Evolutionary conservation across 2,329 filamentous ascomycete species (phyloP).

Genomic region (Cercospora zeae-maydis): DNA sequence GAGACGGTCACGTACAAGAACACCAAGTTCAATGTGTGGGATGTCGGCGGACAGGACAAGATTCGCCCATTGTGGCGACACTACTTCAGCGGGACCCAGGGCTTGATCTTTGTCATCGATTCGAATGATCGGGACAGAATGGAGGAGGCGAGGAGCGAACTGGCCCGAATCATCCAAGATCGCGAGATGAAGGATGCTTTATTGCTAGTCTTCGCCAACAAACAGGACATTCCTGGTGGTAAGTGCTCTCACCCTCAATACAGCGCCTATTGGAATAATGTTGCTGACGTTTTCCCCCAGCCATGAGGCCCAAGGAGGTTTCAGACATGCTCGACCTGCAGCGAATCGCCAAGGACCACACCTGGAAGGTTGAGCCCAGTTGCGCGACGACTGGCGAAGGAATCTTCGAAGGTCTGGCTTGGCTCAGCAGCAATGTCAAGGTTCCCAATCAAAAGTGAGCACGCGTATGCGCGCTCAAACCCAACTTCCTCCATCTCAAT

Average conservation of each 20-base stretch:
- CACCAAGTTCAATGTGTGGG: constrained; percentile 99
- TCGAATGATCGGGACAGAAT: constrained; percentile 98
- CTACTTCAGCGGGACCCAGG: constrained; percentile 97
- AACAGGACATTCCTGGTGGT: constrained; percentile 92
- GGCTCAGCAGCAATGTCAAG: constrained; percentile 52
- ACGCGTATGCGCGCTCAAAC: not conserved
- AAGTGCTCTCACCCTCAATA: constrained; percentile 44
- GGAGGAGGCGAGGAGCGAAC: constrained; percentile 91
- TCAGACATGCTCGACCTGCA: constrained; percentile 48
- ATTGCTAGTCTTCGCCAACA: constrained; percentile 97
- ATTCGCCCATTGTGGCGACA: constrained; percentile 99
- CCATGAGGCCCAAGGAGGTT: constrained; percentile 51
- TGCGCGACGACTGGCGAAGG: constrained; percentile 53
- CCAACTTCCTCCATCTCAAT: not conserved
- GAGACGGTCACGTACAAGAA: constrained; percentile 99
- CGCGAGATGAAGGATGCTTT: constrained; percentile 97
- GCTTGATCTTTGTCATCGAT: constrained; percentile 99
- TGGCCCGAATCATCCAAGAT: constrained; percentile 98
- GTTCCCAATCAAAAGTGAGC: constrained; percentile 29
- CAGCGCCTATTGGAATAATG: not conserved
- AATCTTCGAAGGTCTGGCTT: constrained; percentile 52
- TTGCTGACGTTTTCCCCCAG: constrained; percentile 28
- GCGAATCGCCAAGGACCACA: constrained; percentile 51
- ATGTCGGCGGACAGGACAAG: constrained; percentile 99
- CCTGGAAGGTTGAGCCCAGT: constrained; percentile 54